Base-by-base conservation (phyloP, 192 early-diverging fungal species). In the Phlyctochytrium bullatum region DNA sequence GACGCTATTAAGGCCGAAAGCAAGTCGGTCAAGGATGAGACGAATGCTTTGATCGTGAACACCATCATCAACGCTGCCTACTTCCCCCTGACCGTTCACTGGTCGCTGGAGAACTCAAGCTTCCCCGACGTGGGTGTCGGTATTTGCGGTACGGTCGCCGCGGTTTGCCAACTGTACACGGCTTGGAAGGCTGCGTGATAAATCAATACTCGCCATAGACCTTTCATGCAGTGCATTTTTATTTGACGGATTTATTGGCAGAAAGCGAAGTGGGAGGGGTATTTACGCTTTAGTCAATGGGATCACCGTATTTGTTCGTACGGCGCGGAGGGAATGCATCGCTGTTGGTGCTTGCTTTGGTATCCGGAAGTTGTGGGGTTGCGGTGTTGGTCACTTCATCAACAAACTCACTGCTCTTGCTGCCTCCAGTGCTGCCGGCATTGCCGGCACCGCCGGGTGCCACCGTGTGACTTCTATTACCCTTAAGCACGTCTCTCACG, bases 121-220 rank as follows among this genome's bases (percentile, higher is more conserved):
- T 96, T 98, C 84, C 94, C 96, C 0, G 96, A 98, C 70, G 86
- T 93, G 1, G 89, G 87, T 1, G 93, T 97, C 28, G 95, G 95
- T 60, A 75, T 93, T 32, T 98, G 88, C 78, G 96, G 96, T 72
- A 93, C 91, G n/a, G 79, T 96, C 68, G 96, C 96, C 24, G 90
- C 95, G 4, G 52, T 92, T 32, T 87, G 86, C 4, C 93, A 96
- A 74, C 80, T 93, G 35, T 88, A 88, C 71, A 82, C 83, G 28
- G 88, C 90, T 2, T 97, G 95, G 95, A 87, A 89, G 66, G 82
- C 86, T 24, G 79, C 87, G 33, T 87, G 80, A 52, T 84, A 80
- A 54, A 2, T 30, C n/a, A n/a, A n/a, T n/a, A n/a, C n/a, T n/a
- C n/a, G n/a, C n/a, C n/a, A n/a, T n/a, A n/a, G n/a, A n/a, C n/a